Percentiles rank a stretch among this genome's conserved stretches.
Conservation (phyloP, 257 asterid species). For the Sherardia arvensis region DNA sequence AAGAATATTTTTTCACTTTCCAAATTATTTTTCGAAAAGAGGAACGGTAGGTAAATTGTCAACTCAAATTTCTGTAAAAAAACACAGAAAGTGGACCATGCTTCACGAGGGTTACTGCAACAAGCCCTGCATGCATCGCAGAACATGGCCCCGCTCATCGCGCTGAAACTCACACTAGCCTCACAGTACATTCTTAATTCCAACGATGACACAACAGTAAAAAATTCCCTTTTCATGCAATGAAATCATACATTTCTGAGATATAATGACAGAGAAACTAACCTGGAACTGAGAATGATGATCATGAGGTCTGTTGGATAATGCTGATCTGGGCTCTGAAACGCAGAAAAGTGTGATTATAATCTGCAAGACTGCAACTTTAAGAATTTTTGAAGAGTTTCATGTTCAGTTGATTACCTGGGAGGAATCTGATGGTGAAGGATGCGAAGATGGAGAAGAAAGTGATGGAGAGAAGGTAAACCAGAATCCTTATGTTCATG, state of each 20-base stretch:
- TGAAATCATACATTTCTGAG: too few relatives aligned
- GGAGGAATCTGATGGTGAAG: constrained; percentile 2
- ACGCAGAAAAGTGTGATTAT: too few relatives aligned
- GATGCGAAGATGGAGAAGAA: constrained; percentile 4
- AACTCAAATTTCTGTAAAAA: neutral
- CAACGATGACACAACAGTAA: neutral
- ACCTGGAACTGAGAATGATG: constrained; percentile 27
- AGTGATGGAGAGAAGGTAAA: constrained; percentile 11
- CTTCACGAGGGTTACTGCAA: constrained; percentile 21
- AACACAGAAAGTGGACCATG: constrained; percentile 14
- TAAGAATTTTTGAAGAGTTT: neutral
- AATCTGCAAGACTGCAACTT: too few relatives aligned
- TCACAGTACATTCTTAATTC: neutral
- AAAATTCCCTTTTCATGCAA: too few relatives aligned
- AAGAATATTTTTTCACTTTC: too few relatives aligned
- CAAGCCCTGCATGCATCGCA: constrained; percentile 6
- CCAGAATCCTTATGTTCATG: constrained; percentile 6
- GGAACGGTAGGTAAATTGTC: neutral
- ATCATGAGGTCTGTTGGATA: constrained; percentile 9
- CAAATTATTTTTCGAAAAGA: too few relatives aligned
- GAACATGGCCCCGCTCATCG: constrained; percentile 25
- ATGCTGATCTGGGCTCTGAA: constrained; percentile 17
- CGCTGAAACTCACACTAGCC: constrained; percentile 17
- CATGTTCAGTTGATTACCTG: constrained; percentile 15
- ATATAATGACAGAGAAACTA: neutral